A percentile compares a stretch with the other conserved stretches of the same genome.
Evolutionary conservation across 768 basidiomycete genomes (phyloP).

Genomic region (Thelephora ganbajun): DNA sequence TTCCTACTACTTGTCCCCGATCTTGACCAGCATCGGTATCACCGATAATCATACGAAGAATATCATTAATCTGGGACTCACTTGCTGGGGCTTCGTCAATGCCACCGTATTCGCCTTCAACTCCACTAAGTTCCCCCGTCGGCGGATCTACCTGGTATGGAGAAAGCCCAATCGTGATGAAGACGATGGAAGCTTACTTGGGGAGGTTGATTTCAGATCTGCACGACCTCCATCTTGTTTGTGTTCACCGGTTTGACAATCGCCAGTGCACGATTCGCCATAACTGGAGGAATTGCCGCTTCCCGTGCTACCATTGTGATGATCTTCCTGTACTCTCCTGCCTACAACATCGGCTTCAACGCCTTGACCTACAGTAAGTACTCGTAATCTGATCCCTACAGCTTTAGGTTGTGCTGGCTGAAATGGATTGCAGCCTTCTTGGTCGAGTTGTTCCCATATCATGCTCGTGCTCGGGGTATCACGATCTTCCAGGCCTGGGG

Average conservation of each 20-base stretch:
- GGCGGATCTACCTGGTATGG: slow-evolving; percentile 35
- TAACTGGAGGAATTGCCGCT: slow-evolving; percentile 26
- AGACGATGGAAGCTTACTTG: neutral
- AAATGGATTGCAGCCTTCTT: slow-evolving; percentile 31
- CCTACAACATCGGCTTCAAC: slow-evolving; percentile 42
- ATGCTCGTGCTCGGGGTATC: slow-evolving; percentile 47
- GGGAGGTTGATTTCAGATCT: too few species aligned
- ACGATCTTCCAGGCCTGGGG: slow-evolving; percentile 46
- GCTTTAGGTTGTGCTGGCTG: neutral
- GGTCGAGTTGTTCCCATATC: slow-evolving; percentile 57
- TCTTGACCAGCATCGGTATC: slow-evolving; percentile 39
- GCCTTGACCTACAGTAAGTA: slow-evolving; percentile 38
- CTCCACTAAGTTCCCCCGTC: slow-evolving; percentile 30
- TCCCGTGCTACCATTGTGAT: slow-evolving; percentile 41
- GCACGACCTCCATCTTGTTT: slow-evolving; percentile 30
- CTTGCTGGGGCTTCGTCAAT: slow-evolving; percentile 42
- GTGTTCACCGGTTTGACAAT: slow-evolving; percentile 42
- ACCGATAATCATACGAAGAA: slow-evolving; percentile 36
- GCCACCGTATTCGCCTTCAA: slow-evolving; percentile 36
- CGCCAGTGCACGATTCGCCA: slow-evolving; percentile 32
- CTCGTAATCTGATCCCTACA: neutral
- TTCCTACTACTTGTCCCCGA: slow-evolving; percentile 42
- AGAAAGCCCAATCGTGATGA: neutral
- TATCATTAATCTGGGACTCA: slow-evolving; percentile 39
- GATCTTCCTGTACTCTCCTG: slow-evolving; percentile 42